Base-by-base conservation (phyloP, 225 moss, liverwort and hornwort genomes). In the Polytrichum commune region DNA sequence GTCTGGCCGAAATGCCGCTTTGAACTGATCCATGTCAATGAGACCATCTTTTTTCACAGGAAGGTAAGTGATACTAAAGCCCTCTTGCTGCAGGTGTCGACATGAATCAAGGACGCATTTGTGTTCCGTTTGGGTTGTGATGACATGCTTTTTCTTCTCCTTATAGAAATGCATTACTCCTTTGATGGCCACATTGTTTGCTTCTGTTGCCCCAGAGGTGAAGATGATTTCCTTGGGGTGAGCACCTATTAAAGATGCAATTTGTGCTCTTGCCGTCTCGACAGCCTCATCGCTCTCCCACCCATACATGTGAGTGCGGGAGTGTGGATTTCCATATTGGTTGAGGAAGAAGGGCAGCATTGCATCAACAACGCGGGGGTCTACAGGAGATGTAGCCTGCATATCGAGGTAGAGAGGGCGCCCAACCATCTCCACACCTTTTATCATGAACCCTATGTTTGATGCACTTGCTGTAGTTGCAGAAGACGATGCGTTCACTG, bases 71-170 rank as follows among this genome's bases (percentile, higher is more conserved):
- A 92, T 69, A 6, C 85, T 80, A 70, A 81, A 90, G 0, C 76
- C 78, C 56, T 90, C 88, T 80, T 87, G 76, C 33, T 90, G 83
- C 70, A 94, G 79, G 38, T 88, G 77, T 8, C 76, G 70, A 78
- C 79, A 90, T 5, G 82, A 92, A 67, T 89, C 88, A 1, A 92
- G 79, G 3, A 90, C 61, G 25, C 83, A 90, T 73, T 90, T 89
- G 74, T 87, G 84, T 60, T 92, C 78, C 9, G 79, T 90, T 73
- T 95, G 79, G 19, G 80, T 87, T 1, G 71, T 87, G 28, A 89
- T 88, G 2, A 83, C 68, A 24, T 92, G 83, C 27, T 65, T 80
- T 26, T 87, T 92, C 62, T 83, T 90, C 9, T 76, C 82, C 69
- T 82, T 89, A 76, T 86, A 90, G 66, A 92, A 89, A 69, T 86